Evolutionary conservation across 176 grass and related monocot genomes (phyloP), one percentile per base, ranked within the genome.

Genomic region (Thalia dealbata): DNA sequence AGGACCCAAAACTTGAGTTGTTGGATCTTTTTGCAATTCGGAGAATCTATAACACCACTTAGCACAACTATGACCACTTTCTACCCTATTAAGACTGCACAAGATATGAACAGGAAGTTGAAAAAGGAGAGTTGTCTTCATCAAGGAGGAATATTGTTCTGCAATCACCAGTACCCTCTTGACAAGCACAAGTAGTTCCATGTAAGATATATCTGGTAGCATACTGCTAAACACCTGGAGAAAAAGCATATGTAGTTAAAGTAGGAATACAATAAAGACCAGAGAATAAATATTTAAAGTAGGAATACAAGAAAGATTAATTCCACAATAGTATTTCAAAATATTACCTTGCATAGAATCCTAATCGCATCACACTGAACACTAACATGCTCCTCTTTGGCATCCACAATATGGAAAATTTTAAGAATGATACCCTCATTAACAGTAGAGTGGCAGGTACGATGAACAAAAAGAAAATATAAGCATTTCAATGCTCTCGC

Each of bases 311-410:
- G 0, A 82, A 63, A 73, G 10, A 70, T 55, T 45, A 78, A 32
- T 24, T 62, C 27, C 29, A 38, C 27, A 60, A 66, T 28, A 70
- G 51, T 27, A 73, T 69, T 10, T 46, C 16, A 60, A 58, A 21
- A 45, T 18, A 77, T 72, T 72, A 97, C 87, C 89, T 88, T 90
- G 76, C 61, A 81, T 66, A 90, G 64, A 80, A 97, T 86, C 45
- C 25, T 84, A 72, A 97, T 73, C 75, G 79, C 67, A 24, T 82
- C 10, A 50, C 66, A 81, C 62, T 88, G 91, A 78, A 75, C 79
- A 50, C 75, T 71, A 70, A 88, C 75, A 74, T 81, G 73, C 50
- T 86, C 45, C 74, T 72, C 70, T 24, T 69, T 58, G 79, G 76
- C 76, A 67, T 82, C 78, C 70, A 81, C 70, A 26, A 92, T 55